phyloP scores from a whole-genome alignment of 2,329 filamentous ascomycete species.

The Xylariaceae sp. region DNA sequence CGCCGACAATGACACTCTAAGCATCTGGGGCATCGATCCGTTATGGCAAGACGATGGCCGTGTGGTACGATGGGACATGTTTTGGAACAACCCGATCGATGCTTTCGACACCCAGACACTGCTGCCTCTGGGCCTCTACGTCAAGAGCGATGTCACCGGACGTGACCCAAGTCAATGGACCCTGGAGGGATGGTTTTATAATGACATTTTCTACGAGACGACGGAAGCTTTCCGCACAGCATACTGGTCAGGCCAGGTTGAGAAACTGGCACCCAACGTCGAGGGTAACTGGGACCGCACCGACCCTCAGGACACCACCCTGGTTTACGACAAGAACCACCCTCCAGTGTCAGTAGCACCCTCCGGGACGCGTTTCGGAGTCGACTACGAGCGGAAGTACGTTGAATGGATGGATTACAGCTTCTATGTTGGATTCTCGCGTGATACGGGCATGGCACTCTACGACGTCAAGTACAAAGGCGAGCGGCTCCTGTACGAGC shows the following conservation, averaged over 20 bases:
- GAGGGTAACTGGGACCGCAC: neutral
- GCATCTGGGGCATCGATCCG: neutral
- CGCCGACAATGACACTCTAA: neutral
- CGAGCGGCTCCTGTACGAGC: neutral
- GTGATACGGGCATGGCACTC: neutral
- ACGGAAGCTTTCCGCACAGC: neutral
- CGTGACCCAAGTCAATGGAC: neutral
- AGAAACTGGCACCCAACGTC: neutral
- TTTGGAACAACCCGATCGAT: neutral
- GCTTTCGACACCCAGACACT: neutral
- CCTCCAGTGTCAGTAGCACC: neutral
- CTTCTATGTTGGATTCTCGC: neutral
- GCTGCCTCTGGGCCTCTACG: neutral
- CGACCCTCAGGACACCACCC: neutral
- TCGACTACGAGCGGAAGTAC: conserved; percentile 1
- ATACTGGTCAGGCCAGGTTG: neutral
- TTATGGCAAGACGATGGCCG: neutral
- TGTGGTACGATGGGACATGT: neutral
- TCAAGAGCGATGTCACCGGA: neutral
- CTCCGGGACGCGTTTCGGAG: neutral
- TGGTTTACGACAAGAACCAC: neutral
- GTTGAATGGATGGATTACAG: conserved; percentile 1
- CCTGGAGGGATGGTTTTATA: neutral
- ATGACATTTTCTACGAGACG: neutral
- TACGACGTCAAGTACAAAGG: neutral